A percentile compares a stretch with the other conserved stretches of the same genome.
Evolutionary conservation across 1,139 yeast genomes (phyloP).

Genomic region (Suhomyces guaymorum): DNA sequence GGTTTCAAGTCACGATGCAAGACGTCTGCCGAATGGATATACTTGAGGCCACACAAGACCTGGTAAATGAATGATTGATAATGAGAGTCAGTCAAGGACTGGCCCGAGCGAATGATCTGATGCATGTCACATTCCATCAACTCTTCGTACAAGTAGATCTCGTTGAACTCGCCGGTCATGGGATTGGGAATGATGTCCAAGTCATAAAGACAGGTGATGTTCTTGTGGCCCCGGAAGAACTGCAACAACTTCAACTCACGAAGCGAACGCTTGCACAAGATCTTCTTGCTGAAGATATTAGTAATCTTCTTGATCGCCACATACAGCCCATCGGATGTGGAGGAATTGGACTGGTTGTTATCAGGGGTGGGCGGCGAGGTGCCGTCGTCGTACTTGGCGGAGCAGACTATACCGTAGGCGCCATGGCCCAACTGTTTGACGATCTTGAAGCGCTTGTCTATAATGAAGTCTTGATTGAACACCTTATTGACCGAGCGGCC

Average conservation of each 20-base stretch:
- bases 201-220: constrained; percentile 91
- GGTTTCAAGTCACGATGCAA: constrained; percentile 94
- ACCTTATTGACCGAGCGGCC: constrained; percentile 56
- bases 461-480: constrained; percentile 85
- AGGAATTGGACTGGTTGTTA: constrained; percentile 9
- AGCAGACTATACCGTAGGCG: constrained; percentile 94
- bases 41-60: constrained; percentile 87
- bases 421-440: constrained; percentile 95
- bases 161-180: constrained; percentile 71
- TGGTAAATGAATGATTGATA: constrained; percentile 92
- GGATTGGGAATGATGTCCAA: constrained; percentile 86
- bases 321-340: constrained; percentile 32
- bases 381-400: constrained; percentile 84
- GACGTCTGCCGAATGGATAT: constrained; percentile 94
- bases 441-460: constrained; percentile 80
- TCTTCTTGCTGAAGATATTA: constrained; percentile 84
- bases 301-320: constrained; percentile 96
- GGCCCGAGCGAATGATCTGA: constrained; percentile 91
- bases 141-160: constrained; percentile 89
- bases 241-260: constrained; percentile 85
- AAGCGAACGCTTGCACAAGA: constrained; percentile 84
- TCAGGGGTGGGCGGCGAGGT: constrained; percentile 19
- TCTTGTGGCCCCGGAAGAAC: constrained; percentile 90
- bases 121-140: constrained; percentile 98
- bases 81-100: constrained; percentile 92